phyloP scores from a whole-genome alignment of 768 basidiomycete species.

The Suillus subalutaceus region DNA sequence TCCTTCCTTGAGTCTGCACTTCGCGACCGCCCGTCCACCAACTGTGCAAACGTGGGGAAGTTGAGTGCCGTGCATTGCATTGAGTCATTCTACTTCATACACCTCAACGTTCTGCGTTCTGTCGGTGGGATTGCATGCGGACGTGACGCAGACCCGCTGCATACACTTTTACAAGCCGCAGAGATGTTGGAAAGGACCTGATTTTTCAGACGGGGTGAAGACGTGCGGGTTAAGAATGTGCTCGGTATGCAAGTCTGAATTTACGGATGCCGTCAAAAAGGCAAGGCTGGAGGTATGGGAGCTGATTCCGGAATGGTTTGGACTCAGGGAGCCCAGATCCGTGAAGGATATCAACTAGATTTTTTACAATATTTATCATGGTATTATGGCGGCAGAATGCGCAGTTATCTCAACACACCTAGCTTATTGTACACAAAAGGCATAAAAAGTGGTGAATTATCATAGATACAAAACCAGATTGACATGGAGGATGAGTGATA shows the following conservation, averaged over 20 bases:
- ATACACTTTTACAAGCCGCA: slow-evolving; percentile 64
- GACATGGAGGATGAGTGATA: slow-evolving; percentile 1
- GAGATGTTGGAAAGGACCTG: slow-evolving; percentile 74
- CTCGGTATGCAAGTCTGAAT: slow-evolving; percentile 50
- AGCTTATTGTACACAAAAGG: background rate
- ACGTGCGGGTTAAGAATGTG: slow-evolving; percentile 60
- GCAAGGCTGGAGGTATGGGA: slow-evolving; percentile 66
- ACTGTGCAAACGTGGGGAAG: slow-evolving; percentile 48
- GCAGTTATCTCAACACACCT: background rate
- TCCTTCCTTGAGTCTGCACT: slow-evolving; percentile 62
- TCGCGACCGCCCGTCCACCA: slow-evolving; percentile 49
- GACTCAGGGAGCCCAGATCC: slow-evolving; percentile 31
- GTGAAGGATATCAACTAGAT: background rate
- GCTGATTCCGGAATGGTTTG: slow-evolving; percentile 67
- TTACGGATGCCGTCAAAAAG: slow-evolving; percentile 41
- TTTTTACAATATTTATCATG: background rate
- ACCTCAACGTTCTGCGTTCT: slow-evolving; percentile 69
- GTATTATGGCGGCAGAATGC: background rate
- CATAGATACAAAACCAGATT: slow-evolving; percentile 7
- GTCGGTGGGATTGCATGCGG: slow-evolving; percentile 73
- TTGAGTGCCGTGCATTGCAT: slow-evolving; percentile 44
- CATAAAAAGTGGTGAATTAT: slow-evolving; percentile 9
- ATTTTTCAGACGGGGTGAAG: slow-evolving; percentile 65
- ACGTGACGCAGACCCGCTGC: slow-evolving; percentile 74
- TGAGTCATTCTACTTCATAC: slow-evolving; percentile 77